These are phyloP conservation scores for Arthrobotrys pseudoclavata DNA, from an alignment of 2,329 filamentous ascomycete species.

Conservation along the genomic window DNA sequence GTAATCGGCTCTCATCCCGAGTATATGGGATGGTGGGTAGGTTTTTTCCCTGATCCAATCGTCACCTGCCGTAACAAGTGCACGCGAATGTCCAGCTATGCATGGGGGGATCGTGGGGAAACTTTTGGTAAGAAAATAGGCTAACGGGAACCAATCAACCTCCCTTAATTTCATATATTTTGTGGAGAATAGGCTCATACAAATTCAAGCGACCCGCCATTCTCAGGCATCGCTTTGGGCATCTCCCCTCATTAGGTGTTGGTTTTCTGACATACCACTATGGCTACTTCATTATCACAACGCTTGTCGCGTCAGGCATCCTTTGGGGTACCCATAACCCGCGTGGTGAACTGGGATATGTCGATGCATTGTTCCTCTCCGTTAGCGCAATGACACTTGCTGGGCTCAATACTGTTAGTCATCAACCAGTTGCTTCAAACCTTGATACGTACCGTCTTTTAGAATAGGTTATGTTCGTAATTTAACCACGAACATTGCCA, in stretches of 20 bases:
- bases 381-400: constrained; percentile 77
- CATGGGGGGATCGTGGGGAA: constrained; percentile 29
- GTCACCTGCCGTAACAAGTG: constrained; percentile 30
- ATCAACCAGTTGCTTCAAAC: constrained; percentile 8
- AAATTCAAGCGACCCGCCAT: constrained; percentile 58
- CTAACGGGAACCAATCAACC: constrained; percentile 28
- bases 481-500: constrained; percentile 35
- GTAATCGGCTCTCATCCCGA: constrained; percentile 58
- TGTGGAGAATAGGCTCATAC: constrained; percentile 46
- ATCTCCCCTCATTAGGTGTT: constrained; percentile 54
- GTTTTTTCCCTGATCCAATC: constrained; percentile 36
- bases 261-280: constrained; percentile 56
- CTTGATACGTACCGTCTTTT: constrained; percentile 6
- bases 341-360: constrained; percentile 69
- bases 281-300: constrained; percentile 56
- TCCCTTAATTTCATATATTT: constrained; percentile 18
- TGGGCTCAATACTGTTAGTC: constrained; percentile 77
- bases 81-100: constrained; percentile 18
- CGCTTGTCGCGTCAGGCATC: constrained; percentile 55
- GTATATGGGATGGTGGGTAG: constrained; percentile 60
- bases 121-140: constrained; percentile 3
- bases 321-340: constrained; percentile 51
- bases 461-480: constrained; percentile 24
- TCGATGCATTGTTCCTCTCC: constrained; percentile 76
- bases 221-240: constrained; percentile 26